Evolutionary conservation across 2,329 filamentous ascomycete genomes (phyloP), one percentile per base, ranked within the genome.

Genomic region (Cadophora gregata): DNA sequence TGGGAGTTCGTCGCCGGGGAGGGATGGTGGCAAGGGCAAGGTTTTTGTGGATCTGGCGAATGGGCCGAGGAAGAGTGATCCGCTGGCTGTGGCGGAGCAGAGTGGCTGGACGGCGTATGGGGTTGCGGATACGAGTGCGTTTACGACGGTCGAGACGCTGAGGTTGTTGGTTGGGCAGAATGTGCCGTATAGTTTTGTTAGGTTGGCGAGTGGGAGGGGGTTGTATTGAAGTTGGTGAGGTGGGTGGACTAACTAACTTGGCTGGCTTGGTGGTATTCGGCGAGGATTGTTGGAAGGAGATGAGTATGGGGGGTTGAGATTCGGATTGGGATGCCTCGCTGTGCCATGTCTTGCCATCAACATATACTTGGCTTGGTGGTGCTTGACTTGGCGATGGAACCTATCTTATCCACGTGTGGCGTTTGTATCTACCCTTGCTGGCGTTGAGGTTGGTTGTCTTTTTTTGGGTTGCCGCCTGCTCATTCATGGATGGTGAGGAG

Each of bases 151-250:
- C 5, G 91, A 96, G 79, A 95, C 89, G 59, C 79, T 96, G 64
- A 84, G 92, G 71, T 78, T 94, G 67, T 83, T 96, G 27, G 91
- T 95, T 12, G 93, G 93, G 10, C 92, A 96, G 80, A 96, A 96
- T 77, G 92, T 96, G 65, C 91, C 91, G 6, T 95, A 93, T 79
- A 93, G 92, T 79, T 96, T 96, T 81, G 93, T 96, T 50, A 84
- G 92, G 59, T 81, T 96, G 76, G 91, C 92, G 47, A 85, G 84
- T 70, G 87, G 86, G 27, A 79, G 85, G 72, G 83, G 83, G 24
- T 73, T 87, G 69, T 85, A 77, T 62, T 79, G 67, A 75, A n/a
- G n/a, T 64, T 31, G 14, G 8, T 27, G 24, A n/a, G n/a, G n/a
- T n/a, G n/a, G n/a, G n/a, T n/a, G n/a, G n/a, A n/a, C n/a, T n/a